Evolutionary conservation across 2,329 filamentous ascomycete genomes (phyloP).

Genomic region (Byssothecium circinans): DNA sequence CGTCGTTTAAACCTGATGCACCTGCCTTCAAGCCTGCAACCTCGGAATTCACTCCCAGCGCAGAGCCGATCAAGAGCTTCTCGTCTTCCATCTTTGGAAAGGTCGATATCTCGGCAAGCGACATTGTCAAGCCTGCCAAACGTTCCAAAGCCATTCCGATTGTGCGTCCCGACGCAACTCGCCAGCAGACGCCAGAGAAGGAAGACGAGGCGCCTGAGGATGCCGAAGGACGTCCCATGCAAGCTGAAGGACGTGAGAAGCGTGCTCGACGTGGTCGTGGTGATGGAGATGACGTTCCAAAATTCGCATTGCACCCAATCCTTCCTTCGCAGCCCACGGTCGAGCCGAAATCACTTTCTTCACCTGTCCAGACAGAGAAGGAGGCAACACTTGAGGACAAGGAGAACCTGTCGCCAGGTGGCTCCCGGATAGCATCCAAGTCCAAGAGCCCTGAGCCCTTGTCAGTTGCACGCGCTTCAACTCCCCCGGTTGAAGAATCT

Average conservation of each 20-base stretch:
- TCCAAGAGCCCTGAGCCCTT: slow-evolving; percentile 33
- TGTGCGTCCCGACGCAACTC: slow-evolving; percentile 59
- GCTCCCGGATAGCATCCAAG: slow-evolving; percentile 23
- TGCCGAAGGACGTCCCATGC: slow-evolving; percentile 63
- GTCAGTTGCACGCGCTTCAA: slow-evolving; percentile 17
- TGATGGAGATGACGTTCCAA: slow-evolving; percentile 72
- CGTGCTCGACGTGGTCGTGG: slow-evolving; percentile 66
- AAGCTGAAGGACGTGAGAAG: slow-evolving; percentile 71
- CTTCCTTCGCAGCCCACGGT: slow-evolving; percentile 42
- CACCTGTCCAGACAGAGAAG: slow-evolving; percentile 23
- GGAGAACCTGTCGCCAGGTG: slow-evolving; percentile 40
- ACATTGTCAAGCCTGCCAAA: slow-evolving; percentile 67
- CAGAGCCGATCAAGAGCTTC: slow-evolving; percentile 27
- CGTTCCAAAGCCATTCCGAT: slow-evolving; percentile 85
- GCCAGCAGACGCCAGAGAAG: slow-evolving; percentile 49
- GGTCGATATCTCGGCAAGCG: slow-evolving; percentile 59
- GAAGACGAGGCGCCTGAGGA: slow-evolving; percentile 54
- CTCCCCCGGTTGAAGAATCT: slow-evolving; percentile 16
- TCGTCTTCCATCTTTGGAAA: slow-evolving; percentile 41
- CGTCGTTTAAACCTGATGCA: slow-evolving; percentile 74
- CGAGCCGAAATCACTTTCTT: slow-evolving; percentile 30
- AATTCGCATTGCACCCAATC: slow-evolving; percentile 62
- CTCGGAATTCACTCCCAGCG: slow-evolving; percentile 28
- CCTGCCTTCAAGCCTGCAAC: slow-evolving; percentile 63
- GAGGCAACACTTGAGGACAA: slow-evolving; percentile 37